Evolutionary conservation across 352 stramenopile species (phyloP), one percentile per base, ranked within the genome.

Genomic region (Phytophthora sansomeana): DNA sequence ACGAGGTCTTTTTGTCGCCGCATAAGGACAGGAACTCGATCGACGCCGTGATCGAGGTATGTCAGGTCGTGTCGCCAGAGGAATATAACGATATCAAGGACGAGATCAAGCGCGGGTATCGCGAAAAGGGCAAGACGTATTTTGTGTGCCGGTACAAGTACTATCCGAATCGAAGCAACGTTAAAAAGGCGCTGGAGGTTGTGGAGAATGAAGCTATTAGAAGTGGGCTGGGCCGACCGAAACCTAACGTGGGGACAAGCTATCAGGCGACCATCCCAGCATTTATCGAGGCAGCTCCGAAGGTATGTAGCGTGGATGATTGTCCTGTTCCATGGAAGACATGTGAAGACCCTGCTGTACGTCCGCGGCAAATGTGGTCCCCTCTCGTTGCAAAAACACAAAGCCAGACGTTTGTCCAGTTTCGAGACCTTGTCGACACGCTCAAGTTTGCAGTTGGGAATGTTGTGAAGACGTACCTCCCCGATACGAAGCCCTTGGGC

Each of bases 71-170:
- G 19, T 83, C 80, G 3, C 83, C 72, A 3, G 77, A 90, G 8
- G 87, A 93, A 61, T 93, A 91, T 59, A 67, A 79, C 2, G 84
- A 90, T n/a, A 81, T 93, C 10, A 74, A 89, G 60, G 52, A 73
- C 28, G 84, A 93, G 28, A 86, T 95, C 60, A 81, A 82, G 38
- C 81, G 85, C 16, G 85, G 85, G 11, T 91, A 83, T 58, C 78
- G 81, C 17, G 85, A 93, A 46, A 89, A 88, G 59, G 73, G 74
- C 2, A 78, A 78, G 28, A 85, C 67, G 21, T 91, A 75, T 49
- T 95, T 83, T 21, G 81, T 93, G 4, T 95, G 87, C 50, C 85
- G 87, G 19, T 95, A 83, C 63, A 93, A 92, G 68, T 95, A 93
- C 53, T 92, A 92, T 67, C 86, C 86, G 7, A 81, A 78, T 38